Conservation (phyloP, 768 basidiomycete species). For the Candolleomyces aberdarensis region DNA sequence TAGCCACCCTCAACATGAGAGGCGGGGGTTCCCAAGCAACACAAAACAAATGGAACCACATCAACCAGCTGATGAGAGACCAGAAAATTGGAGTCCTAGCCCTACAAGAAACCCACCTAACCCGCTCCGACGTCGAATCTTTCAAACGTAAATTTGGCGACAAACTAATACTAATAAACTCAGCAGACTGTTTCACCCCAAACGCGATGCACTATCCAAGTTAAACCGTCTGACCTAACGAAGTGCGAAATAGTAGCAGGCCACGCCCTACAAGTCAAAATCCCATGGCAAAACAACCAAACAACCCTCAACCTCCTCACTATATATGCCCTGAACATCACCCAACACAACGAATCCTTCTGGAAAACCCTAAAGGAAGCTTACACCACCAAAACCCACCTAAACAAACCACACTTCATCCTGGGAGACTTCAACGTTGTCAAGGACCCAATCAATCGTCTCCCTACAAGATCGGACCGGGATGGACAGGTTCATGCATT, state of each 20-base stretch:
- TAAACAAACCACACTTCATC: slow-evolving; percentile 26
- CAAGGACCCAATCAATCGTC: slow-evolving; percentile 32
- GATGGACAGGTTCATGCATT: slow-evolving; percentile 11
- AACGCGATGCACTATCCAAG: too few relatives aligned
- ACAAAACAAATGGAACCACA: not conserved
- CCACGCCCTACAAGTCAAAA: slow-evolving; percentile 16
- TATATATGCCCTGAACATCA: slow-evolving; percentile 33
- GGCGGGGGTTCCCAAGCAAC: not conserved
- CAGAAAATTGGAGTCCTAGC: not conserved
- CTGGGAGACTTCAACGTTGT: slow-evolving; percentile 41
- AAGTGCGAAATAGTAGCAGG: slow-evolving; percentile 21
- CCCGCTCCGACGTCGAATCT: not conserved
- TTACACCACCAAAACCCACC: not conserved
- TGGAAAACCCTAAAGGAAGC: slow-evolving; percentile 19
- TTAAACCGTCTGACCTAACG: not conserved
- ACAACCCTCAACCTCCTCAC: slow-evolving; percentile 21
- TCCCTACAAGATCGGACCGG: slow-evolving; percentile 19
- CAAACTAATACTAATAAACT: slow-evolving; percentile 9
- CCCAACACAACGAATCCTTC: slow-evolving; percentile 21
- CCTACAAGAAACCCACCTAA: not conserved
- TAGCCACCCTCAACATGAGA: not conserved
- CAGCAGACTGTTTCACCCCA: slow-evolving; percentile 10
- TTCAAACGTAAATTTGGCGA: too few relatives aligned
- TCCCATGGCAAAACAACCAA: slow-evolving; percentile 13
- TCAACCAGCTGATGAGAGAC: not conserved